phyloP scores from a whole-genome alignment of 2,329 filamentous ascomycete genomes.

The Setomelanomma holmii region DNA sequence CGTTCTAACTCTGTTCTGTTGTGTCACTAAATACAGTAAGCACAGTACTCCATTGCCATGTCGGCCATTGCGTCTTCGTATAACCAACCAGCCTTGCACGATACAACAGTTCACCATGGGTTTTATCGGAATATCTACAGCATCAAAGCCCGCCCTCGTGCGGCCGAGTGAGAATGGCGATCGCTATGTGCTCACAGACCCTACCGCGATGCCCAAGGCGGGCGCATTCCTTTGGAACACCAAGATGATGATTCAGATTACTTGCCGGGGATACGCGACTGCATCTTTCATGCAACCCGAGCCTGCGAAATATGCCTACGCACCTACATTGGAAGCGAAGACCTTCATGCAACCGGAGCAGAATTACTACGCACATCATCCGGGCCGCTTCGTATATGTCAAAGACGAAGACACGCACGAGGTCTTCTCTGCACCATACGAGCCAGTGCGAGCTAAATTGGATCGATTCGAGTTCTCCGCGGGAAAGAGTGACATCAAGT shows the following conservation, averaged over 20 bases:
- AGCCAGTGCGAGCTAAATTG: slow-evolving; percentile 59
- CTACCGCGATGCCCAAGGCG: slow-evolving; percentile 64
- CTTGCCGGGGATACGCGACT: slow-evolving; percentile 65
- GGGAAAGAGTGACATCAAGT: slow-evolving; percentile 63
- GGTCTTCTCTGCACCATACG: slow-evolving; percentile 64
- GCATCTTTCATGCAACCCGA: slow-evolving; percentile 68
- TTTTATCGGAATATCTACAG: slow-evolving; percentile 11
- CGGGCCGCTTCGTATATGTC: slow-evolving; percentile 66
- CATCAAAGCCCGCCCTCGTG: slow-evolving; percentile 32
- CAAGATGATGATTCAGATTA: slow-evolving; percentile 67
- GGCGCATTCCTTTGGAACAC: slow-evolving; percentile 67
- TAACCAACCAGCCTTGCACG: slow-evolving; percentile 30
- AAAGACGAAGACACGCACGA: slow-evolving; percentile 62
- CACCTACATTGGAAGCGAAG: slow-evolving; percentile 64
- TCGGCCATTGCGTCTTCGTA: slow-evolving; percentile 25
- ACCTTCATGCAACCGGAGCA: slow-evolving; percentile 69
- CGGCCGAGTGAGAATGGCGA: slow-evolving; percentile 56
- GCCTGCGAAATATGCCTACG: slow-evolving; percentile 66
- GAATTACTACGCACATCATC: slow-evolving; percentile 66
- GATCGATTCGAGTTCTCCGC: slow-evolving; percentile 62
- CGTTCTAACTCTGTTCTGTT: slow-evolving; percentile 17
- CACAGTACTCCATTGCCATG: slow-evolving; percentile 34
- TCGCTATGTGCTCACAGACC: slow-evolving; percentile 63
- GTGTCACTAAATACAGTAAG: slow-evolving; percentile 23
- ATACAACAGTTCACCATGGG: slow-evolving; percentile 20